phyloP scores from a whole-genome alignment of 352 stramenopile genomes.

The Globisporangium megalacanthum region DNA sequence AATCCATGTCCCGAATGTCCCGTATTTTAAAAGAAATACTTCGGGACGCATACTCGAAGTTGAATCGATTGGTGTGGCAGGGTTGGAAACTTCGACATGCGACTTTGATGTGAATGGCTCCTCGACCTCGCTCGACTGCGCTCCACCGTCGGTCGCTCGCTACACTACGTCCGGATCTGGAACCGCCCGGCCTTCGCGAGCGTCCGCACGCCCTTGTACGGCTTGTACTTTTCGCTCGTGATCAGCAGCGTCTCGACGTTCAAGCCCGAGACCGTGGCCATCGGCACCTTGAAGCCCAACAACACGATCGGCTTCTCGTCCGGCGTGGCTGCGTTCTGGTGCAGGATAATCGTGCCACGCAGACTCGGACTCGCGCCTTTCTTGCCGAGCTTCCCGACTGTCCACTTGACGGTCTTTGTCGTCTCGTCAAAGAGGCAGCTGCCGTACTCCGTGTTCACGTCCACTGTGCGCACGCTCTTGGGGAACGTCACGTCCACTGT shows the following conservation, averaged over 20 bases:
- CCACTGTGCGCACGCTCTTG: slow-evolving; percentile 92
- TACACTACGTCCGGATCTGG: slow-evolving; percentile 91
- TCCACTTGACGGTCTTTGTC: slow-evolving; percentile 93
- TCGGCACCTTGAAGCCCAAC: slow-evolving; percentile 95
- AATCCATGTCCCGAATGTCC: too few species aligned
- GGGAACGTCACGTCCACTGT: slow-evolving; percentile 95
- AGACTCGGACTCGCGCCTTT: slow-evolving; percentile 85
- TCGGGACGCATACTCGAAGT: too few species aligned
- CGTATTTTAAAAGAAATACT: too few species aligned
- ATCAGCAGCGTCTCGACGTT: slow-evolving; percentile 94
- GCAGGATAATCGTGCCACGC: slow-evolving; percentile 89
- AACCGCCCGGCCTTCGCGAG: slow-evolving; percentile 95
- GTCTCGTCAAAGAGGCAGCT: slow-evolving; percentile 95
- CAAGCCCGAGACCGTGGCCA: slow-evolving; percentile 94
- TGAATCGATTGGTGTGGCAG: too few species aligned
- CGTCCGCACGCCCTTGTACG: slow-evolving; percentile 97
- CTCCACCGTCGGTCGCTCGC: neutral
- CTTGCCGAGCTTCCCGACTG: slow-evolving; percentile 91
- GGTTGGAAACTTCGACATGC: too few species aligned
- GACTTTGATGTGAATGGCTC: too few species aligned
- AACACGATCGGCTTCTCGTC: slow-evolving; percentile 94
- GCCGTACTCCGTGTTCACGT: slow-evolving; percentile 91
- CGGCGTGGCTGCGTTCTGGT: slow-evolving; percentile 71
- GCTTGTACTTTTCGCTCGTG: slow-evolving; percentile 96
- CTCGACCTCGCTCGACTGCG: too few species aligned